Base-by-base conservation (phyloP, 148 eudicot species). In the Rhododendron mucronatum region DNA sequence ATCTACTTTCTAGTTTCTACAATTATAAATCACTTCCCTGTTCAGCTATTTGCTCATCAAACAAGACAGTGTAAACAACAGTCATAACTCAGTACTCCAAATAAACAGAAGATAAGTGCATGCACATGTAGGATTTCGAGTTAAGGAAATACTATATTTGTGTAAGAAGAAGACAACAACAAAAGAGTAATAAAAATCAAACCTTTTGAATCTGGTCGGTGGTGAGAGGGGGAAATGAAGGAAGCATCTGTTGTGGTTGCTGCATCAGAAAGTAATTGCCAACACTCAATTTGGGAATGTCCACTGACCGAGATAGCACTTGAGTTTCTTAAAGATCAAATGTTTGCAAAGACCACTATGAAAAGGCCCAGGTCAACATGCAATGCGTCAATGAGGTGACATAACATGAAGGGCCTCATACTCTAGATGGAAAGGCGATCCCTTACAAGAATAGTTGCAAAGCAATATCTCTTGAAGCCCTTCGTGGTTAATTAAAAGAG, bases 201-300 rank as follows among this genome's bases (percentile, higher is more conserved):
- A 95, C 98, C 98, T 95, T 95, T 88, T 95, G 98, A 89, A 95
- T 95, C 92, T 95, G 98, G 85, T 95, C 98, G 41, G 97, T 94
- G 80, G 98, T 94, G 88, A 95, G 93, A 63, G 94, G 93, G 50
- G 95, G 94, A 83, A 91, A 92, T 3, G 95, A 91, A 48, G 95
- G 87, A 94, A 91, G 90, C 93, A 94, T 91, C 33, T 90, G 85
- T 84, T 90, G 90, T 11, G 89, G 93, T 71, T 93, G 96, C 92
- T 95, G 76, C 41, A 33, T 33, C 12, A 71, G 39, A 30, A 71
- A 28, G 39, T 30, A 71, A 71, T 71, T 71, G 39, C 18, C 76
- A 71, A 30, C 35, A 71, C 20, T 71, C 39, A 71, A 71, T 30
- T 30, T 13, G 39, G 2, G 16, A 71, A 30, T 71, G 18, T 33